A percentile compares a stretch with the other conserved stretches of the same genome.
Conservation (phyloP, 2,329 filamentous ascomycete genomes). For the Pyricularia sp. region DNA sequence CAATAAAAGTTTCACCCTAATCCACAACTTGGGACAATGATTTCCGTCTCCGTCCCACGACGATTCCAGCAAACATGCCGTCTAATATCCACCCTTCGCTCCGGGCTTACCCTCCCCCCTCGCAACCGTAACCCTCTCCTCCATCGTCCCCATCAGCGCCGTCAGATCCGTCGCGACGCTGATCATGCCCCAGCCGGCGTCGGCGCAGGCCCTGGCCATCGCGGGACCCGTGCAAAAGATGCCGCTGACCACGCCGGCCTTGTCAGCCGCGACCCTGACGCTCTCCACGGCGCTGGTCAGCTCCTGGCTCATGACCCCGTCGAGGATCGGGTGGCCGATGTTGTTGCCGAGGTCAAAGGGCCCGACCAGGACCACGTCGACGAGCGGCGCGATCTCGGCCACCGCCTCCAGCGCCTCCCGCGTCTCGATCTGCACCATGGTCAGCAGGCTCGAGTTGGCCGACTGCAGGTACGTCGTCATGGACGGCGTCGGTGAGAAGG, state of each 20-base stretch:
- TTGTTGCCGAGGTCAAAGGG: conserved; percentile 55
- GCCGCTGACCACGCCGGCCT: conserved; percentile 54
- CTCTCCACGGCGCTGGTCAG: conserved; percentile 46
- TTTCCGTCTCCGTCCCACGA: conserved; percentile 5
- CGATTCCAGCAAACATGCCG: background rate
- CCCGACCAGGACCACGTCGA: conserved; percentile 53
- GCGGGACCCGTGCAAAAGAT: conserved; percentile 44
- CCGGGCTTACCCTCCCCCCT: conserved; percentile 24
- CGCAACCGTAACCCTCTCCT: conserved; percentile 32
- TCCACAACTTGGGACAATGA: background rate
- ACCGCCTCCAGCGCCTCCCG: conserved; percentile 45
- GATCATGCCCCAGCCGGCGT: conserved; percentile 49
- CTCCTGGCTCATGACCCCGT: conserved; percentile 44
- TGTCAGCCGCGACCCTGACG: conserved; percentile 42
- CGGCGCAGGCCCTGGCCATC: conserved; percentile 39
- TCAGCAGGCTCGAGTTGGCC: conserved; percentile 43
- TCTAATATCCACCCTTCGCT: conserved; percentile 28
- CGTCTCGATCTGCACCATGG: conserved; percentile 57
- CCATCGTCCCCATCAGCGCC: conserved; percentile 32
- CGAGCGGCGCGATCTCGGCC: conserved; percentile 48
- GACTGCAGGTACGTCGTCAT: conserved; percentile 43
- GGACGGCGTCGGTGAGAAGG: conserved; percentile 31
- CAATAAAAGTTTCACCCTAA: background rate
- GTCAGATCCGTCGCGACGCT: conserved; percentile 43
- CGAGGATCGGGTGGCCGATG: conserved; percentile 47